phyloP scores from a whole-genome alignment of 1,284 basidiomycete genomes.

The Ceratobasidium sp. region DNA sequence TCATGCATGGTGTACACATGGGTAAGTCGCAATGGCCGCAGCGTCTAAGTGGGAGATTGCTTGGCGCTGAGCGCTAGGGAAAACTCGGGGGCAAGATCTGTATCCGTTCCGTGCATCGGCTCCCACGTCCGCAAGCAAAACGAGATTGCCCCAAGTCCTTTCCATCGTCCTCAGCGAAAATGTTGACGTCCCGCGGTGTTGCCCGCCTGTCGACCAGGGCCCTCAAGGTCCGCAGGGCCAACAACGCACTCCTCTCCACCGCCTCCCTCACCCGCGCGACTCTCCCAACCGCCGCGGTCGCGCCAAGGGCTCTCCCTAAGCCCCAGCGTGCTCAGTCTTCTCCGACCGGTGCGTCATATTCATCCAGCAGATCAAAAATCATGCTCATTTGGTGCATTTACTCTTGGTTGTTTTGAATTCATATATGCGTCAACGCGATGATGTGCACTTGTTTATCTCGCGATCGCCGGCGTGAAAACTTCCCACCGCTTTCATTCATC shows the following conservation, averaged over 20 bases:
- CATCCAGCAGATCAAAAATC: background rate
- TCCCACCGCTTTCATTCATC: constrained; percentile 42
- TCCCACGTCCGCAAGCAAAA: constrained; percentile 31
- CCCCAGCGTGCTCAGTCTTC: constrained; percentile 56
- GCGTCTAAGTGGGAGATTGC: background rate
- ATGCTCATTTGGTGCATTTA: constrained; percentile 42
- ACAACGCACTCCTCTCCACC: constrained; percentile 78
- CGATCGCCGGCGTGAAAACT: constrained; percentile 18
- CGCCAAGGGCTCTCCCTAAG: constrained; percentile 50
- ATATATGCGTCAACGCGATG: constrained; percentile 41
- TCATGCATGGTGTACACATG: too few species aligned
- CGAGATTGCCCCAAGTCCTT: background rate
- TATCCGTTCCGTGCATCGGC: constrained; percentile 31
- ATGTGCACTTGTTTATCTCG: constrained; percentile 44
- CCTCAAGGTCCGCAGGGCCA: constrained; percentile 72
- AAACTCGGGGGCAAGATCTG: constrained; percentile 5
- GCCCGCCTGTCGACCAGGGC: constrained; percentile 83
- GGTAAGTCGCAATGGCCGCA: background rate
- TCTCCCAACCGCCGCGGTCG: constrained; percentile 53
- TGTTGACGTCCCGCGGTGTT: constrained; percentile 83
- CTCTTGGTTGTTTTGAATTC: constrained; percentile 41
- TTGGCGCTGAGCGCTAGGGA: constrained; percentile 3
- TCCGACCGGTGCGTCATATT: constrained; percentile 50
- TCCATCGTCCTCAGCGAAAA: constrained; percentile 47
- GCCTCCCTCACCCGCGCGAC: constrained; percentile 59